Evolutionary conservation across 495 filamentous ascomycete species (phyloP), one percentile per base, ranked within the genome.

Genomic region (Penicillium alfredii): DNA sequence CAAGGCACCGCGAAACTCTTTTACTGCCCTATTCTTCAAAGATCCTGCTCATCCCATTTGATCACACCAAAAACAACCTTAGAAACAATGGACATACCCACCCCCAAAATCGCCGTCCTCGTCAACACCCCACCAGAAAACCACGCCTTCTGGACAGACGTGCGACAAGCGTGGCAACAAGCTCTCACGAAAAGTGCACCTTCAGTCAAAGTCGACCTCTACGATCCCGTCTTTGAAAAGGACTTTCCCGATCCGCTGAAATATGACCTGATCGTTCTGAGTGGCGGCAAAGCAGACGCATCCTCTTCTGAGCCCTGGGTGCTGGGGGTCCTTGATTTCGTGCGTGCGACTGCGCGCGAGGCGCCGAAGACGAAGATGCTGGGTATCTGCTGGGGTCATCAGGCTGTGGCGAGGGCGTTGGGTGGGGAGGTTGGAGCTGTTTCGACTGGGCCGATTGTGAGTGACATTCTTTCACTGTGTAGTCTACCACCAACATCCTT

Each of bases 41-140:
- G n/a, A n/a, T n/a, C n/a, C n/a, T n/a, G n/a, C n/a, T n/a, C n/a
- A n/a, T n/a, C n/a, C n/a, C n/a, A n/a, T n/a, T n/a, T n/a, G n/a
- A n/a, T n/a, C n/a, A n/a, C n/a, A n/a, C n/a, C n/a, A n/a, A n/a
- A n/a, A n/a, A n/a, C n/a, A n/a, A n/a, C n/a, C n/a, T n/a, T n/a
- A n/a, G n/a, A n/a, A n/a, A n/a, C n/a, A n/a, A n/a, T n/a, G n/a
- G n/a, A n/a, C n/a, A n/a, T n/a, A n/a, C n/a, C n/a, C n/a, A n/a
- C n/a, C n/a, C n/a, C 11, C 27, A 14, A 30, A 20, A 40, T 40
- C 19, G 16, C 47, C 53, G 17, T 40, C 24, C 24, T 38, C 24
- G 27, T 36, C 10, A 36, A 36, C 22, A 36, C 20, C n/a, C 21
- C 35, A 4, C 25, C 24, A 4, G 24, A 29, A 4, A 38, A 27